These are phyloP conservation scores for Scheffersomyces lignosus DNA, from an alignment of 805 yeast species.

Conservation along the genomic window DNA sequence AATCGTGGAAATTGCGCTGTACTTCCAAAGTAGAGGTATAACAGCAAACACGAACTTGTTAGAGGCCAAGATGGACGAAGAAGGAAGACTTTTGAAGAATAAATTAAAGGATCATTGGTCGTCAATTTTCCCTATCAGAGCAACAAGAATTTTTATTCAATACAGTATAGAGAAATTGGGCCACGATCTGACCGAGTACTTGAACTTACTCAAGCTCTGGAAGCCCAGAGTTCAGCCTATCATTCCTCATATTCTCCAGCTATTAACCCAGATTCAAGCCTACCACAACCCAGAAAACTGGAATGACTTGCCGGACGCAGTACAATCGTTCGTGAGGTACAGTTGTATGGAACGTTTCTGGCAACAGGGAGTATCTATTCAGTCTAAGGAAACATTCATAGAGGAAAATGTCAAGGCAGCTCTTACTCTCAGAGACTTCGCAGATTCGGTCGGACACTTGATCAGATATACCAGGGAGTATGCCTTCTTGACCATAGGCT, in stretches of 20 bases:
- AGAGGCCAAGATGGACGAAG: slow-evolving; percentile 84
- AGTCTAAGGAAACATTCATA: slow-evolving; percentile 89
- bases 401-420: slow-evolving; percentile 94
- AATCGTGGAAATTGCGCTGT: slow-evolving; percentile 88
- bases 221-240: slow-evolving; percentile 91
- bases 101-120: slow-evolving; percentile 91
- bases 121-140: slow-evolving; percentile 90
- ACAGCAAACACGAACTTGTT: slow-evolving; percentile 73
- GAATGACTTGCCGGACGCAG: slow-evolving; percentile 83
- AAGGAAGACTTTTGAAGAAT: slow-evolving; percentile 72
- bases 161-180: slow-evolving; percentile 90
- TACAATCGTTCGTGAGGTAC: slow-evolving; percentile 86
- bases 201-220: slow-evolving; percentile 75
- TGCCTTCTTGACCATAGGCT: slow-evolving; percentile 85
- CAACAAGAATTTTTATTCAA: slow-evolving; percentile 91
- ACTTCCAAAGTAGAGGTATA: slow-evolving; percentile 81
- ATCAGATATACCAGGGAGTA: slow-evolving; percentile 95
- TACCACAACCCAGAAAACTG: slow-evolving; percentile 94
- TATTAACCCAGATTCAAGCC: slow-evolving; percentile 87
- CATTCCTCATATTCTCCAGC: slow-evolving; percentile 83
- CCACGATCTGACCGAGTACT: slow-evolving; percentile 74
- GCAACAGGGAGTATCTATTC: slow-evolving; percentile 97
- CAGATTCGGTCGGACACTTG: slow-evolving; percentile 96
- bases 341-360: slow-evolving; percentile 93
- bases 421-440: slow-evolving; percentile 91